These are phyloP conservation scores for Chenopodium quinoa DNA, from an alignment of 148 eudicot genomes.

Conservation along the genomic window DNA sequence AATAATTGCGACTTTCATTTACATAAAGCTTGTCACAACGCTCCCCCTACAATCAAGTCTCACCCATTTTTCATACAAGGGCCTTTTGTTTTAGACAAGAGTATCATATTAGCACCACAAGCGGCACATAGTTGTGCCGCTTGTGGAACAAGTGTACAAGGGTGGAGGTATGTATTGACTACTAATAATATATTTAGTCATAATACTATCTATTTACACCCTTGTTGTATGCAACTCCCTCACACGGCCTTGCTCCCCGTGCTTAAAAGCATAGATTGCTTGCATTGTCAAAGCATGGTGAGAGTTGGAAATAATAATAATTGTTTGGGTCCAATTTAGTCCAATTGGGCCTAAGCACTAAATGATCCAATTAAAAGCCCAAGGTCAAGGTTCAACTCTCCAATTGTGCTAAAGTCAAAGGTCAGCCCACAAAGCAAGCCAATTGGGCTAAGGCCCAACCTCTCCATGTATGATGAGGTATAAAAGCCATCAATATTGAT, in stretches of 20 bases:
- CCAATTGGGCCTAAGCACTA: too few species aligned
- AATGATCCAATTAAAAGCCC: too few species aligned
- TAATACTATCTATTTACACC: not conserved
- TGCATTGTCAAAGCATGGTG: not conserved
- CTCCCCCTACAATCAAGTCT: not conserved
- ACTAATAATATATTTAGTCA: not conserved
- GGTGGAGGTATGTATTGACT: not conserved
- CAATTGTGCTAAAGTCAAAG: too few species aligned
- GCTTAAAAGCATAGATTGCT: not conserved
- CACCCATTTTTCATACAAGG: conserved; percentile 1
- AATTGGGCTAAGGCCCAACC: too few species aligned
- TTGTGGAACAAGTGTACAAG: conserved; percentile 14
- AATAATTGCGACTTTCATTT: conserved; percentile 2
- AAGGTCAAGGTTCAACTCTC: too few species aligned
- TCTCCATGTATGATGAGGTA: too few species aligned
- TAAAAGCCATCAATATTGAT: too few species aligned
- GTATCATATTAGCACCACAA: not conserved
- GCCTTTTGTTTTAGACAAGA: not conserved
- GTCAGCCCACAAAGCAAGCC: too few species aligned
- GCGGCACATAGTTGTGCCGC: conserved; percentile 8
- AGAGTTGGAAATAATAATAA: not conserved
- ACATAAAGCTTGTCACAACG: conserved; percentile 7
- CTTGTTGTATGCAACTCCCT: not conserved
- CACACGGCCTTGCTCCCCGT: not conserved
- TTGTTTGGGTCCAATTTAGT: too few species aligned